phyloP scores from a whole-genome alignment of 2,329 filamentous ascomycete genomes.

The Penicillium sp. region DNA sequence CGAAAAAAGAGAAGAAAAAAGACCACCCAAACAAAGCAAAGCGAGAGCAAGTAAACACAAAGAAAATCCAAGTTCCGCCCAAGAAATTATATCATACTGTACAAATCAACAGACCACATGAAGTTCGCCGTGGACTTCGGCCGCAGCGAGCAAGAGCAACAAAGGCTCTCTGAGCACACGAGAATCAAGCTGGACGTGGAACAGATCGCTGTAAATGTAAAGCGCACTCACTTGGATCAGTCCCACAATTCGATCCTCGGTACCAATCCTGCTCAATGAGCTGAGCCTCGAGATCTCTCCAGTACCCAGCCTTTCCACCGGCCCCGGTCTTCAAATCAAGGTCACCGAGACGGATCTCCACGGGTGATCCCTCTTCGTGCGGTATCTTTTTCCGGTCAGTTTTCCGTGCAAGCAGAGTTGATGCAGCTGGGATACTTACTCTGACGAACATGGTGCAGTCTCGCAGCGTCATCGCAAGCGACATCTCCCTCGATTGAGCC shows the following conservation, averaged over 20 bases:
- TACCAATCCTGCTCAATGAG: constrained; percentile 73
- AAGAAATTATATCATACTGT: neutral
- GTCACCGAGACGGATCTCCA: constrained; percentile 66
- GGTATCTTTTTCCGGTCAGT: constrained; percentile 33
- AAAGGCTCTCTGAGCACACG: neutral
- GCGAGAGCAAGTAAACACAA: neutral
- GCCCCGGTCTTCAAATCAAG: constrained; percentile 73
- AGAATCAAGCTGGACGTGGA: neutral
- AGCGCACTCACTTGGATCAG: constrained; percentile 35
- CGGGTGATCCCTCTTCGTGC: constrained; percentile 29
- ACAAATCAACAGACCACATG: neutral
- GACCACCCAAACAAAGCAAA: neutral
- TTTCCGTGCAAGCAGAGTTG: neutral
- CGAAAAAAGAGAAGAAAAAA: neutral
- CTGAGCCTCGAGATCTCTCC: constrained; percentile 64
- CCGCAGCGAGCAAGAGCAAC: neutral
- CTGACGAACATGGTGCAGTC: constrained; percentile 77
- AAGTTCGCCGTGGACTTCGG: neutral
- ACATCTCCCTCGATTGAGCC: constrained; percentile 51
- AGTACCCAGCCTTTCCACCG: constrained; percentile 67
- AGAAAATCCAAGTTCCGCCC: neutral
- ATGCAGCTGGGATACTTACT: constrained; percentile 40
- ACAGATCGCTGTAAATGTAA: constrained; percentile 15
- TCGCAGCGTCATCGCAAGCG: constrained; percentile 75
- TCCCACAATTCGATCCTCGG: constrained; percentile 39